Base-by-base conservation (phyloP, 176 grass and related monocot genomes). In the Microstegium vimineum region DNA sequence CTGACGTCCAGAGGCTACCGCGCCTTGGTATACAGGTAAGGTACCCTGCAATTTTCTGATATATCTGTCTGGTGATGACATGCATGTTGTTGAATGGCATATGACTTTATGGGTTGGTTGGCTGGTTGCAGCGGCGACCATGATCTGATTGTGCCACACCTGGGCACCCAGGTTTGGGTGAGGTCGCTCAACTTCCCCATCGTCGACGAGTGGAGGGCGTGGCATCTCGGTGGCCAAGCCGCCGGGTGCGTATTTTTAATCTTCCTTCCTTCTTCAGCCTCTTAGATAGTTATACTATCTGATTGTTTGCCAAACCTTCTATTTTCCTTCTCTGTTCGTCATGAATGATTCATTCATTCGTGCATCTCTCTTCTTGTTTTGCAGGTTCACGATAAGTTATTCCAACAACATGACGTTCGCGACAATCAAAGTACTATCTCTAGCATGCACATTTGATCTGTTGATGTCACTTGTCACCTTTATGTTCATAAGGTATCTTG, bases 11-110 rank as follows among this genome's bases (percentile, higher is more conserved):
- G 28, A 89, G 77, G 82, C 54, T 89, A 79, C 25, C 86, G 83
- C 27, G 82, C 74, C 15, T 20, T 92, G 6, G 61, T 83, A n/a
- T 89, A 86, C 18, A 86, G 86, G 90, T 89, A 73, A 18, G 54
- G 54, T 0, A 4, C 16, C 28, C 11, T 63, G 13, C 13, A 1
- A 30, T 30, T 27, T 30, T 62, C 60, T 62, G 27, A 63, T 31
- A 16, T 5, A 30, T 63, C 61, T 28, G 11, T 30, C 12, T 63
- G 13, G 0, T 63, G 26, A 30, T 31, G 4, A 14, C 22, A 60
- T 60, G 22, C 0, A 60, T 22, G 8, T 20, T 6, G 20, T 56
- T n/a, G 51, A 56, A 56, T n/a, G 51, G 20, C 20, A 22, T 52
- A 22, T 52, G 49, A 6, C 49, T 52, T 52, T 22, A 49, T 49